phyloP scores from a whole-genome alignment of 2,329 filamentous ascomycete species.

The Cephalotrichum gorgonifer region DNA sequence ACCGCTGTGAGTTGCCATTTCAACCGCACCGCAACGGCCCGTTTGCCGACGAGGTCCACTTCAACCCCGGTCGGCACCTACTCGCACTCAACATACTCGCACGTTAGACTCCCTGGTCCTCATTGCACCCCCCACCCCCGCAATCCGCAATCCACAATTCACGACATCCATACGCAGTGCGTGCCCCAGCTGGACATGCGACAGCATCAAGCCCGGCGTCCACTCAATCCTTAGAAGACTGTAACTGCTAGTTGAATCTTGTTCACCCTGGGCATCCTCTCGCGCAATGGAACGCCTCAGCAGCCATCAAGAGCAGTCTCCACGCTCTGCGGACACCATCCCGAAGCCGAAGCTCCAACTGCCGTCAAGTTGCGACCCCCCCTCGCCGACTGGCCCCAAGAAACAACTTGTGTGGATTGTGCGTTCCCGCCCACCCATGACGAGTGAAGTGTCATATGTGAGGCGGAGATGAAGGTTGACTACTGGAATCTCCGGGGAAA shows the following conservation, averaged over 20 bases:
- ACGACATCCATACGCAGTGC: not conserved
- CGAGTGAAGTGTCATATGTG: no score
- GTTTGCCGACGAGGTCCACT: no score
- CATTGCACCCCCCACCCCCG: not conserved
- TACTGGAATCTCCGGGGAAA: not conserved
- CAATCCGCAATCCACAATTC: not conserved
- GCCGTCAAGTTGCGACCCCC: slow-evolving; percentile 79
- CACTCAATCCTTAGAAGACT: no score
- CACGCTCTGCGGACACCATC: not conserved
- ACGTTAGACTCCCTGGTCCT: not conserved
- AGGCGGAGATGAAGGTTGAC: not conserved
- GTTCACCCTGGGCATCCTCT: no score
- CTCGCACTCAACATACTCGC: no score
- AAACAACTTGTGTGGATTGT: slow-evolving; percentile 85
- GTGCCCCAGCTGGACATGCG: not conserved
- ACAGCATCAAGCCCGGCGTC: no score
- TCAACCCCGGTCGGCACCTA: no score
- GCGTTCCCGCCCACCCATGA: slow-evolving; percentile 19
- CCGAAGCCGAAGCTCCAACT: slow-evolving; percentile 41
- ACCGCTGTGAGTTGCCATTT: no score
- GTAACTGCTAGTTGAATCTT: not conserved
- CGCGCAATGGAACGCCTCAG: not conserved
- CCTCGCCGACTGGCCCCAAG: slow-evolving; percentile 55
- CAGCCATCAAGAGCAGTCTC: not conserved
- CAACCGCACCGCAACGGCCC: no score